phyloP scores from a whole-genome alignment of 768 basidiomycete genomes.

The Coprinopsis sp. region DNA sequence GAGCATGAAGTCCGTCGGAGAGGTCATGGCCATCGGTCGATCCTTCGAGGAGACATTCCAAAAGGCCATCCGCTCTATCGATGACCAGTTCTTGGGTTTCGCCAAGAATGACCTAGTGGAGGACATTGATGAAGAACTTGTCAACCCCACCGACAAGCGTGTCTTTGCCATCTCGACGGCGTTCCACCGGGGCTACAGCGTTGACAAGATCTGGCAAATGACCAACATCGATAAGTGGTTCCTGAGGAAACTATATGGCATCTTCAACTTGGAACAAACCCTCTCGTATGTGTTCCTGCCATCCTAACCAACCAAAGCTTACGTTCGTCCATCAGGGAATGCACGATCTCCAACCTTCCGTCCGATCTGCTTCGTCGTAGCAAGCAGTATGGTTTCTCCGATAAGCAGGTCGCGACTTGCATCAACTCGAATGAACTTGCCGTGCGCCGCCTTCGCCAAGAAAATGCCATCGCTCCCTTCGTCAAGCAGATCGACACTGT shows the following conservation, averaged over 20 bases:
- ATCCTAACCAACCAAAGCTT: constrained; percentile 5
- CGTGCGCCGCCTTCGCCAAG: constrained; percentile 84
- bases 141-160: constrained; percentile 94
- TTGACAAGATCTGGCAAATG: constrained; percentile 97
- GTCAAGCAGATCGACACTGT: constrained; percentile 99
- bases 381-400: constrained; percentile 96
- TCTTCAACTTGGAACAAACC: constrained; percentile 74
- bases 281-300: constrained; percentile 54
- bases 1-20: constrained; percentile 98
- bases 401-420: constrained; percentile 79
- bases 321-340: constrained; percentile 39
- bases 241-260: constrained; percentile 80
- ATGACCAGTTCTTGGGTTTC: constrained; percentile 93
- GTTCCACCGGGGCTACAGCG: constrained; percentile 86
- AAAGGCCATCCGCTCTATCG: constrained; percentile 95
- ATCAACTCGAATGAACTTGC: constrained; percentile 91
- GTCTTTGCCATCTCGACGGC: constrained; percentile 95
- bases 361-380: constrained; percentile 65
- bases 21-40: constrained; percentile 98
- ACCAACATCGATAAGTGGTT: constrained; percentile 99
- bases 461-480: constrained; percentile 77
- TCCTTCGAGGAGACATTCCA: constrained; percentile 99
- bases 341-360: constrained; percentile 61
- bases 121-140: constrained; percentile 87
- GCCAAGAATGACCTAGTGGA: constrained; percentile 87